Evolutionary conservation across 768 basidiomycete genomes (phyloP), one percentile per base, ranked within the genome.

Genomic region (Kwoniella europaea): DNA sequence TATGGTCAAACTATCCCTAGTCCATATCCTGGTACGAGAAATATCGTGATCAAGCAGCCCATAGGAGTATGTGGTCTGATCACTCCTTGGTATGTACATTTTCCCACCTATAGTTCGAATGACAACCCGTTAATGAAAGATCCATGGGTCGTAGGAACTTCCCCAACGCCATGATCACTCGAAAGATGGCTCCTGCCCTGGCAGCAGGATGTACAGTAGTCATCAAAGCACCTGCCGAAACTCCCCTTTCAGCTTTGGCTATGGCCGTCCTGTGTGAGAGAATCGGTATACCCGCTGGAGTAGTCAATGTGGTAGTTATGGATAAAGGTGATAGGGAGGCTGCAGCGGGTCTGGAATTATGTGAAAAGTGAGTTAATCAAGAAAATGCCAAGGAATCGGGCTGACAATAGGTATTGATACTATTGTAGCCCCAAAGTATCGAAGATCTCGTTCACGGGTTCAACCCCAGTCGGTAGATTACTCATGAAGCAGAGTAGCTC

Each of bases 1-100:
- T 95, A 97, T 78, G 97, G 97, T 83, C 92, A 94, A 83, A 89
- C 91, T n/a, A 89, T 98, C 56, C 96, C 97, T 0, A 91, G 90
- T 7, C 81, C 91, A 1, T 81, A 90, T 27, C 85, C 89, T 2
- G 88, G 88, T 63, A 84, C 89, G 9, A 90, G 96, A 58, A 94
- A 94, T 81, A 84, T 98, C 27, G 91, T 92, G 6, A 91, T 98
- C 74, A 96, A 96, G 84, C 97, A 99, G 80, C 96, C 96, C 4
- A 76, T 86, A 55, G 86, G 86, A 3, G 83, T 84, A 7, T 84
- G 83, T 65, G 82, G 78, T 3, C 76, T 85, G 56, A 80, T 84
- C 68, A 82, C 77, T 22, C 79, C 79, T 72, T 80, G 76, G 76
- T 72, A 20, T 60, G 74, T 52, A 56, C 57, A 13, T 6, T 3